phyloP scores from a whole-genome alignment of 2,329 filamentous ascomycete genomes.

The Alternaria consortialis region DNA sequence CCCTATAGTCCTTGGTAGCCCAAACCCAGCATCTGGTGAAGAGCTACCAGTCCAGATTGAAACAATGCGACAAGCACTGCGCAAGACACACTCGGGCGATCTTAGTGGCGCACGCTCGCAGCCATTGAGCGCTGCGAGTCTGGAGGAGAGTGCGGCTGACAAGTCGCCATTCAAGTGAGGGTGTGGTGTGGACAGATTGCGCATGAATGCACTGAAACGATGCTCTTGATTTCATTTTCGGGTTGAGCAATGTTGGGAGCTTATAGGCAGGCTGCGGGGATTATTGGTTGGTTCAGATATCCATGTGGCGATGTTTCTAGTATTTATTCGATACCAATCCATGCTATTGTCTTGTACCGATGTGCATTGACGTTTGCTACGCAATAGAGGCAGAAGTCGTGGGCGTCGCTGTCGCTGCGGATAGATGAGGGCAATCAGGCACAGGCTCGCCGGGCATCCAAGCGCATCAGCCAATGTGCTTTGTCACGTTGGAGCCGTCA shows the following conservation, averaged over 20 bases:
- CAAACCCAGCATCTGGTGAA: constrained; percentile 64
- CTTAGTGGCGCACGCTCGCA: constrained; percentile 60
- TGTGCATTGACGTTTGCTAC: background rate
- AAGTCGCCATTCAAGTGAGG: constrained; percentile 43
- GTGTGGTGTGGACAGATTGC: background rate
- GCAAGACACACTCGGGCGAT: constrained; percentile 85
- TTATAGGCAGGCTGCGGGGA: constrained; percentile 11
- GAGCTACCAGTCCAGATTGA: constrained; percentile 88
- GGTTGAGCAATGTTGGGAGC: constrained; percentile 3
- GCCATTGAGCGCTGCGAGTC: constrained; percentile 51
- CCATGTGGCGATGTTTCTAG: constrained; percentile 29
- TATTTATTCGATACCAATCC: background rate
- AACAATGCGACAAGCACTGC: constrained; percentile 90
- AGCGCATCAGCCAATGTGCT: constrained; percentile 5
- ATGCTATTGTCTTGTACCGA: background rate
- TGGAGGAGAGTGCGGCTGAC: constrained; percentile 49
- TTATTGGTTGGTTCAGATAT: constrained; percentile 37
- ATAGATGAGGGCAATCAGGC: constrained; percentile 19
- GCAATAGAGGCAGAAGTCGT: background rate
- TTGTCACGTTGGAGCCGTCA: constrained; percentile 4
- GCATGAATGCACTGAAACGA: constrained; percentile 3
- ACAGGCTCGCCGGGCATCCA: constrained; percentile 8
- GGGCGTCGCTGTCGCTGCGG: constrained; percentile 11
- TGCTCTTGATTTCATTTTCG: constrained; percentile 12
- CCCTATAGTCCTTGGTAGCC: constrained; percentile 56